Conservation (phyloP, 257 asterid genomes). For the Primulina tabacum region DNA sequence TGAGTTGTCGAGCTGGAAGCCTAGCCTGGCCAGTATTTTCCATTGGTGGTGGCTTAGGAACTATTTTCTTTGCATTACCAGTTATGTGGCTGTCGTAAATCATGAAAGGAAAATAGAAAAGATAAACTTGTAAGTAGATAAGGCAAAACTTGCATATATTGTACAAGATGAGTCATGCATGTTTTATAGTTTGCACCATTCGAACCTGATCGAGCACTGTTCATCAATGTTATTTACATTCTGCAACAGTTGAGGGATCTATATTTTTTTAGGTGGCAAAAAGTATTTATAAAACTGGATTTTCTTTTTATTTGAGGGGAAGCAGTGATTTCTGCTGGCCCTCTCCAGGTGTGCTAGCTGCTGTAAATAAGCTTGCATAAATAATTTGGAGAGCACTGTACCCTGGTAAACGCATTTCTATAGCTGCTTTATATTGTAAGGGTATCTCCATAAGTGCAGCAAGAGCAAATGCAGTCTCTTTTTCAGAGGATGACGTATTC, state of each 20-base stretch:
- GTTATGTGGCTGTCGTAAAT: constrained; percentile 44
- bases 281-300: neutral
- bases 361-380: neutral
- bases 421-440: constrained; percentile 65
- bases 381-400: constrained; percentile 29
- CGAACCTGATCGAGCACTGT: constrained; percentile 6
- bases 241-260: too few species aligned
- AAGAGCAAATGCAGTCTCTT: constrained; percentile 79
- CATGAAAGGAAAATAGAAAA: constrained; percentile 18
- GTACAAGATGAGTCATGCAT: constrained; percentile 9
- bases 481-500: constrained; percentile 39
- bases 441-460: constrained; percentile 93
- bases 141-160: neutral
- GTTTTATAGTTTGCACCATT: constrained; percentile 1
- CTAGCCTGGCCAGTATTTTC: constrained; percentile 34
- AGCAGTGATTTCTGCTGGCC: neutral
- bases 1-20: constrained; percentile 29
- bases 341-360: neutral
- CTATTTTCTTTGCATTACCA: constrained; percentile 60
- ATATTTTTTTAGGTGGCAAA: neutral
- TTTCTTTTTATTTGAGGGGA: neutral
- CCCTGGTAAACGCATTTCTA: constrained; percentile 64
- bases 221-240: neutral
- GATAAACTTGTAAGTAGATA: constrained; percentile 6
- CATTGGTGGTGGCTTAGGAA: constrained; percentile 63